Evolutionary conservation across 495 filamentous ascomycete species (phyloP), one percentile per base, ranked within the genome.

Genomic region (Cudoniella acicularis): DNA sequence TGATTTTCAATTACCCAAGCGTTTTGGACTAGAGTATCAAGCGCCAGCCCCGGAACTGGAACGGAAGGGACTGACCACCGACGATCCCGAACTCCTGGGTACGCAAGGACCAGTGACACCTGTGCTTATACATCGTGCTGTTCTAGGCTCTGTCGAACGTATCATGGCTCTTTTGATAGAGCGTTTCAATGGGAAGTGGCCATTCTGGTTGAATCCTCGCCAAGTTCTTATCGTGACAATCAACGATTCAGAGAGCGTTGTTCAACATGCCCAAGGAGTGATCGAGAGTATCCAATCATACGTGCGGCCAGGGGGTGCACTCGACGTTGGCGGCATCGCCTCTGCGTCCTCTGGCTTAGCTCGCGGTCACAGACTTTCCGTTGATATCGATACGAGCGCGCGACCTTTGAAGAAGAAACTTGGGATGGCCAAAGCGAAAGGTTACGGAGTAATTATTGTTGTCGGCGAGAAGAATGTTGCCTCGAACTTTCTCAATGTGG

Each of bases 121-220:
- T 11, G 90, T 96, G 26, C 78, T 97, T 56, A 85, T 97, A 56
- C 92, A 97, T 67, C 85, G 92, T 30, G 92, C 92, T 10, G 87
- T 96, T 36, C 78, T 96, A 49, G 92, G 92, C 13, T 93, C 89
- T 0, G 74, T 96, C 18, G 92, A 97, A 72, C 79, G 92, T 20
- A 87, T 96, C 56, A 84, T 96, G 74, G 92, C 92, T 10, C 72
- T 97, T 25, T 72, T 96, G 30, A 92, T 96, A 54, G 92, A 96
- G 71, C 85, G 91, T 48, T 87, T 92, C 64, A 78, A 83, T 21
- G 91, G 91, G 2, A 83, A 79, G 54, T 95, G 89, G 85, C 92
- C 92, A 3, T 92, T 96, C 70, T 97, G 92, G 92, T 75, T 97
- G 24, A 92, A 89, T 43, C 92, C 92, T 1, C 82, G 85, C 4